Evolutionary conservation across 2,329 filamentous ascomycete genomes (phyloP).

Genomic region (Rhynchosporium secalis): DNA sequence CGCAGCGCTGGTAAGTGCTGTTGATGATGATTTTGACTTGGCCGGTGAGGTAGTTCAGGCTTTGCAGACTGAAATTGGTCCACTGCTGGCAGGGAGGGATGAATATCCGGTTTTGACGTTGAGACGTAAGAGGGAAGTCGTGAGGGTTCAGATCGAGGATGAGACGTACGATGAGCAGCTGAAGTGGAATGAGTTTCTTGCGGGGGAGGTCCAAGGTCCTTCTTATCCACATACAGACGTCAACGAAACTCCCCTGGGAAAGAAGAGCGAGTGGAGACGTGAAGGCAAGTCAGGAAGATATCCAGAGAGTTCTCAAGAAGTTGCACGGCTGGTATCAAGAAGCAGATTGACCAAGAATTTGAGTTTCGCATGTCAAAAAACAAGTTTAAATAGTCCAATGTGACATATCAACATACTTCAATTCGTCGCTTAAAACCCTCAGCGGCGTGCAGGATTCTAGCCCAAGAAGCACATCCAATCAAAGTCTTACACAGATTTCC

Average conservation of each 20-base stretch:
- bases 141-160: not conserved
- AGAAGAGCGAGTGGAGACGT: no score
- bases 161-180: not conserved
- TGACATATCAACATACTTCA: not conserved
- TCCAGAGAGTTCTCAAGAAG: no score
- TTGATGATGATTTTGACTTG: not conserved
- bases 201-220: no score
- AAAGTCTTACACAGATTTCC: conserved; percentile 31
- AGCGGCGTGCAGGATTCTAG: conserved; percentile 22
- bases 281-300: no score
- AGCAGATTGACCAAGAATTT: no score
- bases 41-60: not conserved
- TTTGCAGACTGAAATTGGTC: not conserved
- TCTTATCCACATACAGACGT: no score
- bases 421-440: not conserved
- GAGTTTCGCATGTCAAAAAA: no score
- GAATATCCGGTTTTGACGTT: not conserved
- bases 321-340: no score
- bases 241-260: no score
- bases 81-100: not conserved
- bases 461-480: conserved; percentile 30
- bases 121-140: not conserved
- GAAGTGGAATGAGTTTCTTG: not conserved
- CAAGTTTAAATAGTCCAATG: no score
- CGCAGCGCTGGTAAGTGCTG: not conserved